Conservation (phyloP, 306 rosid species). For the Mucuna pruriens region DNA sequence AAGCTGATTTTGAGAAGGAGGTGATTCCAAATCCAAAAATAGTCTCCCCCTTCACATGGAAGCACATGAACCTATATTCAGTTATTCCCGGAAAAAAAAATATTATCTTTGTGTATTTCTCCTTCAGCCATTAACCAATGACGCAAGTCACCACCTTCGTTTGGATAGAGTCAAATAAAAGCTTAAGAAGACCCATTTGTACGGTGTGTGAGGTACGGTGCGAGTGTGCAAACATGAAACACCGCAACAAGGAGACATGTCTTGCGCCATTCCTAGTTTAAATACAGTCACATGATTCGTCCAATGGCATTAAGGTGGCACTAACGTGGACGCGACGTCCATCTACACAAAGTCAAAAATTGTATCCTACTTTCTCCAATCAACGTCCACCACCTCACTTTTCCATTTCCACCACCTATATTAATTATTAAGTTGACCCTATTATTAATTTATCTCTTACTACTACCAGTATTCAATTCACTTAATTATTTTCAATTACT, state of each 20-base stretch:
- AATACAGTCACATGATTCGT: conserved; percentile 55
- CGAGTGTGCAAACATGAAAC: conserved; percentile 23
- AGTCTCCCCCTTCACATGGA: conserved; percentile 57
- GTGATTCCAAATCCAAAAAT: background rate
- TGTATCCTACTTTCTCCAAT: conserved; percentile 48
- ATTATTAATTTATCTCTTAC: background rate
- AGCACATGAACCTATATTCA: conserved; percentile 46
- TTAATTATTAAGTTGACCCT: conserved; percentile 49
- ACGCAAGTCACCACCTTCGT: background rate
- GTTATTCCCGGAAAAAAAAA: background rate
- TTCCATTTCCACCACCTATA: conserved; percentile 16
- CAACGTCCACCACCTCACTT: conserved; percentile 36
- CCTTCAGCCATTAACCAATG: background rate
- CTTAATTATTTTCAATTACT: background rate
- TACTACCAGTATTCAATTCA: background rate
- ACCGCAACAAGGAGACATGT: conserved; percentile 44
- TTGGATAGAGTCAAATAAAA: conserved; percentile 38
- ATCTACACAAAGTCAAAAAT: conserved; percentile 49
- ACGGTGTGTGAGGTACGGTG: conserved; percentile 78
- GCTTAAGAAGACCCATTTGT: conserved; percentile 51
- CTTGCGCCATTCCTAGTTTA: conserved; percentile 14
- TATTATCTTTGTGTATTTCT: background rate
- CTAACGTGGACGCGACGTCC: conserved; percentile 46
- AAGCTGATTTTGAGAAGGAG: conserved; percentile 16
- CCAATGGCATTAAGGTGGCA: conserved; percentile 36